These are phyloP conservation scores for Thermothelomyces thermophilus DNA, from an alignment of 2,329 filamentous ascomycete species.

Conservation along the genomic window DNA sequence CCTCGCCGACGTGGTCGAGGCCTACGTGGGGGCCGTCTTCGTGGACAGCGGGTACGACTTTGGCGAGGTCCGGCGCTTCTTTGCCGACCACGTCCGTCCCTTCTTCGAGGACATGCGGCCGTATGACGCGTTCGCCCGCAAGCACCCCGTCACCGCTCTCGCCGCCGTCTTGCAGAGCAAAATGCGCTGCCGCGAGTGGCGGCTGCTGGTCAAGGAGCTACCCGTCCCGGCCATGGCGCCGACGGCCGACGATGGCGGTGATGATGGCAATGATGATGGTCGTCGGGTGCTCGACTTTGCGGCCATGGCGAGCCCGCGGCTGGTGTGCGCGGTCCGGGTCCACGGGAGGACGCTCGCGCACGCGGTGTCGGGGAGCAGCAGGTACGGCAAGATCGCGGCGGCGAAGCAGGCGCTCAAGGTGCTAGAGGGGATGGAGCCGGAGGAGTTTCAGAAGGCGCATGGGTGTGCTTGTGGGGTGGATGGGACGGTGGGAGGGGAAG, in stretches of 20 bases:
- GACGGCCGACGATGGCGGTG: constrained; percentile 17
- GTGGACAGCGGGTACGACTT: constrained; percentile 83
- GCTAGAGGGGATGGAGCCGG: constrained; percentile 39
- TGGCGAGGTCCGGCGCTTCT: constrained; percentile 66
- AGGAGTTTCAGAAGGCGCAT: constrained; percentile 54
- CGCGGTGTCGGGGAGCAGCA: constrained; percentile 53
- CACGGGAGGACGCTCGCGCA: constrained; percentile 64
- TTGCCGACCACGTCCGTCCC: constrained; percentile 62
- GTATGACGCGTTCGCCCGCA: constrained; percentile 81
- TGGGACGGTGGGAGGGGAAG: constrained; percentile 17
- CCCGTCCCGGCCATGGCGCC: constrained; percentile 21
- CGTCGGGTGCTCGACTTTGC: not conserved
- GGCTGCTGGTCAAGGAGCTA: constrained; percentile 47
- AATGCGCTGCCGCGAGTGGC: constrained; percentile 58
- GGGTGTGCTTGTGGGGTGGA: constrained; percentile 53
- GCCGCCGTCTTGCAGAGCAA: constrained; percentile 55
- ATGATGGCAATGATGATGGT: constrained; percentile 23
- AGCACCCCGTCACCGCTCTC: constrained; percentile 75
- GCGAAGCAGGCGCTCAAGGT: constrained; percentile 51
- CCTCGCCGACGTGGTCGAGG: constrained; percentile 81
- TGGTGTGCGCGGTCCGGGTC: constrained; percentile 68
- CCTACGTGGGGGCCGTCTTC: constrained; percentile 84
- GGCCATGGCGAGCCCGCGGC: constrained; percentile 35
- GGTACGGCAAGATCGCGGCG: constrained; percentile 66
- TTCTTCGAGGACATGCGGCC: constrained; percentile 82